Conservation (phyloP, 805 yeast species). For the Ogataea pilisensis region DNA sequence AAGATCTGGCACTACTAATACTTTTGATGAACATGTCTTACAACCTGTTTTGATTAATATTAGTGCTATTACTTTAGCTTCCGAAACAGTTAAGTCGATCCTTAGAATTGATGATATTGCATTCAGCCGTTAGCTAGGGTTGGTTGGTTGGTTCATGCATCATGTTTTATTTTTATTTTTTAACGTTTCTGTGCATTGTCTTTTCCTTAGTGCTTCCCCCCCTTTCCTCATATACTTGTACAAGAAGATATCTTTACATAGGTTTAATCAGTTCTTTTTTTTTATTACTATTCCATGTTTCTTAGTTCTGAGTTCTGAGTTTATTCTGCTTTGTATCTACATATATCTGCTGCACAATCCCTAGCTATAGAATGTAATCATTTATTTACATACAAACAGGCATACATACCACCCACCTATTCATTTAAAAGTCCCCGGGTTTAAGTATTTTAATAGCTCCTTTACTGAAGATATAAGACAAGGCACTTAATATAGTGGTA, state of each 20-base stretch:
- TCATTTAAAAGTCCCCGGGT: neutral
- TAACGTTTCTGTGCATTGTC: neutral
- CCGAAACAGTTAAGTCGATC: constrained; percentile 94
- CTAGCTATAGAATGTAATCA: too few relatives aligned
- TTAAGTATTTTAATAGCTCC: constrained; percentile 58
- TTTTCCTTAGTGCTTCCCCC: neutral
- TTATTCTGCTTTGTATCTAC: too few relatives aligned
- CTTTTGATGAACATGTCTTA: constrained; percentile 87
- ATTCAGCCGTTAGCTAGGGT: constrained; percentile 58
- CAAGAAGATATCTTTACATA: neutral
- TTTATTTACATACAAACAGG: too few relatives aligned
- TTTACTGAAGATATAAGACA: constrained; percentile 67
- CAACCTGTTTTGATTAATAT: constrained; percentile 96
- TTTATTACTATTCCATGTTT: too few relatives aligned
- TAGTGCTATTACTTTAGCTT: constrained; percentile 89
- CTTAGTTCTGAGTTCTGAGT: neutral
- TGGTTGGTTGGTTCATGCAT: too few relatives aligned
- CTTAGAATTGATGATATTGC: constrained; percentile 96
- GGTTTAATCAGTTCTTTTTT: neutral
- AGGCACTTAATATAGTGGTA: constrained; percentile 76
- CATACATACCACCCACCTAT: neutral
- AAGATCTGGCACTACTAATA: constrained; percentile 88
- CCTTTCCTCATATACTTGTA: neutral
- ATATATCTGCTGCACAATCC: too few relatives aligned
- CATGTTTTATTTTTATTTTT: too few relatives aligned